Conservation (phyloP, 768 basidiomycete genomes). For the Podaxis carcinomalis region DNA sequence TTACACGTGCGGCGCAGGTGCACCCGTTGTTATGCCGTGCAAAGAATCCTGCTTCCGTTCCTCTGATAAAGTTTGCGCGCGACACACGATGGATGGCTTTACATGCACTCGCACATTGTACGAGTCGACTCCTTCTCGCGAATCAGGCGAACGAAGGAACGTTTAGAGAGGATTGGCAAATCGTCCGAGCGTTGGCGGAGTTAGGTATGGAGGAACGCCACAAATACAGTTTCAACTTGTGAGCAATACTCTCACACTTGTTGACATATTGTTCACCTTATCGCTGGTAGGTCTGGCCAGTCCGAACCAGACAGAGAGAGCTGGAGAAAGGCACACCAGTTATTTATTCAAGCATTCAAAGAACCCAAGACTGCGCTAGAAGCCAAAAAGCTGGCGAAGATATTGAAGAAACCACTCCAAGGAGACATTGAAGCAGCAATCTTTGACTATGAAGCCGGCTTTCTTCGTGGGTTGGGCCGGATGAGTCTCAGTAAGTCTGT, state of each 20-base stretch:
- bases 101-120: conserved; percentile 66
- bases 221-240: conserved; percentile 47
- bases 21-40: conserved; percentile 73
- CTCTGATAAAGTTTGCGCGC: conserved; percentile 58
- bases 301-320: conserved; percentile 56
- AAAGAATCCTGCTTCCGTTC: conserved; percentile 65
- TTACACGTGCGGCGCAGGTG: conserved; percentile 53
- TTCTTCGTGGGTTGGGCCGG: conserved; percentile 66
- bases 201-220: conserved; percentile 72
- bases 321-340: conserved; percentile 64
- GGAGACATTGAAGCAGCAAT: conserved; percentile 50
- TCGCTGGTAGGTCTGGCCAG: conserved; percentile 10
- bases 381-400: conserved; percentile 51
- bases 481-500: conserved; percentile 72
- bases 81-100: conserved; percentile 70
- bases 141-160: conserved; percentile 43
- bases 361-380: conserved; percentile 45
- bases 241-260: conserved; percentile 16
- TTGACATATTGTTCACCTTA: neutral
- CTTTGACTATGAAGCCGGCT: conserved; percentile 69
- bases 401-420: conserved; percentile 48
- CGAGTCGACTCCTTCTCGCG: conserved; percentile 58
- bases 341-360: conserved; percentile 60
- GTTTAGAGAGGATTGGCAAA: conserved; percentile 46
- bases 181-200: conserved; percentile 61